Conservation (phyloP, 2,329 filamentous ascomycete species). For the Aspergillus viridinutans region DNA sequence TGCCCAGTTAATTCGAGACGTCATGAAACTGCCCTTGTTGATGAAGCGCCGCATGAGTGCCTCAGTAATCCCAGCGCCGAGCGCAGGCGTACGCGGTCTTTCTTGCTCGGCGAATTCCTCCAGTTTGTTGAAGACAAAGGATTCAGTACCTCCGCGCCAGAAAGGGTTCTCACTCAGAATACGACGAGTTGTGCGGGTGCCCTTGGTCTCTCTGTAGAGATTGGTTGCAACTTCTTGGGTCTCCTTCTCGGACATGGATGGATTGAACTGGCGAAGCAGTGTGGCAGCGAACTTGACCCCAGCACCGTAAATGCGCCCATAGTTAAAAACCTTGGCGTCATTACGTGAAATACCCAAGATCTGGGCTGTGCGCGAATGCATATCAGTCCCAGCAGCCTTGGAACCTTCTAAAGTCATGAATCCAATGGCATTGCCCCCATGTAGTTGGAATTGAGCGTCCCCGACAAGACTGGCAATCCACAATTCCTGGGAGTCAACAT, state of each 20-base stretch:
- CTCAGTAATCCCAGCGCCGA: conserved; percentile 94
- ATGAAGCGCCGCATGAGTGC: conserved; percentile 86
- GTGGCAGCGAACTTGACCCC: conserved; percentile 90
- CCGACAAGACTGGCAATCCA: conserved; percentile 97
- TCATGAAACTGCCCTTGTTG: conserved; percentile 86
- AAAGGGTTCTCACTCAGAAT: conserved; percentile 69
- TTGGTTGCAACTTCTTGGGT: conserved; percentile 71
- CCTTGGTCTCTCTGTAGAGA: conserved; percentile 86
- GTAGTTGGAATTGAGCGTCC: conserved; percentile 89
- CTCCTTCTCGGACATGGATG: conserved; percentile 71
- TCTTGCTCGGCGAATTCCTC: conserved; percentile 98
- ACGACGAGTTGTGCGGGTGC: conserved; percentile 74
- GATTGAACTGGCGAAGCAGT: conserved; percentile 89
- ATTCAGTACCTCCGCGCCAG: conserved; percentile 95
- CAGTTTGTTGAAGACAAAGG: conserved; percentile 95
- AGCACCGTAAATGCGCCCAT: conserved; percentile 97
- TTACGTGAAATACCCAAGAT: conserved; percentile 94
- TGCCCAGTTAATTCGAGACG: conserved; percentile 96
- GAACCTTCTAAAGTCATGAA: conserved; percentile 99
- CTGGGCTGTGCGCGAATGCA: conserved; percentile 87
- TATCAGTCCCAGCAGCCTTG: conserved; percentile 86
- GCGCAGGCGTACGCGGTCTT: conserved; percentile 79
- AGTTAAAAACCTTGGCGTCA: conserved; percentile 97
- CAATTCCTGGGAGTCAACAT: conserved; percentile 94
- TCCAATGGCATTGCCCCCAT: conserved; percentile 93